phyloP scores from a whole-genome alignment of 257 asterid species.

The Gynochthodes officinalis region DNA sequence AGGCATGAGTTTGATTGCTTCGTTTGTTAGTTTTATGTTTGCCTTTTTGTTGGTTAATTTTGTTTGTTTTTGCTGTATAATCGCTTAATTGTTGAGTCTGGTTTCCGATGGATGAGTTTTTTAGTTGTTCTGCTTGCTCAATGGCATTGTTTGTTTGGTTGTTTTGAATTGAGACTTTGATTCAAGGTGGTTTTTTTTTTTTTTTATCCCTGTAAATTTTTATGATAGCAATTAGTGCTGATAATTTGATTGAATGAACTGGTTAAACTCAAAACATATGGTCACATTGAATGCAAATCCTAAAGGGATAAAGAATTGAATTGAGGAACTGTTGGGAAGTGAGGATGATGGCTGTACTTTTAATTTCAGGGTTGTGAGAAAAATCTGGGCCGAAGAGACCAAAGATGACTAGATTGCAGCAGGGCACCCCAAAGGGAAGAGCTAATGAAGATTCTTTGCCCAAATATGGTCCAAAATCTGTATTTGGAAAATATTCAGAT shows the following conservation, averaged over 20 bases:
- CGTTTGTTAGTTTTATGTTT: too few species aligned
- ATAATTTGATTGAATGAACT: neutral
- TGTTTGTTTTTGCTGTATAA: too few species aligned
- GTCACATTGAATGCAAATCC: neutral
- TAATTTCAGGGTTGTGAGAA: constrained; percentile 28
- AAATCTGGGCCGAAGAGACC: constrained; percentile 12
- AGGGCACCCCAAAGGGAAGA: constrained; percentile 28
- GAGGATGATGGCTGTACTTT: constrained; percentile 2
- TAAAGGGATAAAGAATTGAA: neutral
- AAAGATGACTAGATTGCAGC: constrained; percentile 43
- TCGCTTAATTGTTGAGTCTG: too few species aligned
- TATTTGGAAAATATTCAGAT: constrained; percentile 55
- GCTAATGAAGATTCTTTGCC: constrained; percentile 19
- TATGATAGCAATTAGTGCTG: too few species aligned
- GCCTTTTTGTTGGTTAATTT: neutral
- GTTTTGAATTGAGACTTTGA: neutral
- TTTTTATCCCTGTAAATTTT: too few species aligned
- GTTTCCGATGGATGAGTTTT: neutral
- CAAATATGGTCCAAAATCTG: constrained; percentile 25
- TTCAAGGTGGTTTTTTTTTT: too few species aligned
- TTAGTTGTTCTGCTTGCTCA: too few species aligned
- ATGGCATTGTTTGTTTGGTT: neutral
- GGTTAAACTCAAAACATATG: neutral
- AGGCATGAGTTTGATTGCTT: neutral
- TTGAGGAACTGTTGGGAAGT: neutral